These are phyloP conservation scores for Biancaea sappan DNA, from an alignment of 306 rosid genomes.

Conservation along the genomic window DNA sequence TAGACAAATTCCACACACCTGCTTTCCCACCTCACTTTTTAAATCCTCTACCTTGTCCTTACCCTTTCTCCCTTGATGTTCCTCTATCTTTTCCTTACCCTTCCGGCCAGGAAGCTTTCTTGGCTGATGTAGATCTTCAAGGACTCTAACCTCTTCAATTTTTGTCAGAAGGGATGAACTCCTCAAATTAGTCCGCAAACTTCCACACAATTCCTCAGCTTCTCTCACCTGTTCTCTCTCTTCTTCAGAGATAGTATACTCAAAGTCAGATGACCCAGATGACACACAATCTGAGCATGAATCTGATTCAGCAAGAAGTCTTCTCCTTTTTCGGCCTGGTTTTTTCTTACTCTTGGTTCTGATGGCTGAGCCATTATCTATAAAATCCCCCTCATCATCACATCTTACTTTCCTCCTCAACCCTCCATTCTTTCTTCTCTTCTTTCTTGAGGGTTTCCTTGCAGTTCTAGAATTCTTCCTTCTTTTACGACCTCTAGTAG, in stretches of 20 bases:
- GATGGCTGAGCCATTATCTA: constrained; percentile 38
- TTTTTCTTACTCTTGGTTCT: constrained; percentile 42
- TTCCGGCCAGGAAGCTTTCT: constrained; percentile 65
- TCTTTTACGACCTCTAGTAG: constrained; percentile 48
- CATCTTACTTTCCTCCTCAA: constrained; percentile 41
- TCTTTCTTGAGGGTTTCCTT: constrained; percentile 67
- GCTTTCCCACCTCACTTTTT: constrained; percentile 67
- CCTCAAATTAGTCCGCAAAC: constrained; percentile 51
- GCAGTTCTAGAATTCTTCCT: constrained; percentile 52
- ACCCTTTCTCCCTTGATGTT: constrained; percentile 54
- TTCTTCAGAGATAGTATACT: constrained; percentile 93
- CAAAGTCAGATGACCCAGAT: constrained; percentile 68
- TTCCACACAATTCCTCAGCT: constrained; percentile 66
- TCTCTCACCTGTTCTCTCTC: constrained; percentile 96
- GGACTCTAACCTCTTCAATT: constrained; percentile 41
- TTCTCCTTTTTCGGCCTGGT: constrained; percentile 44
- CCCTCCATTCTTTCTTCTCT: constrained; percentile 51
- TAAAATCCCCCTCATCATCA: constrained; percentile 51
- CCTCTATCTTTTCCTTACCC: constrained; percentile 95
- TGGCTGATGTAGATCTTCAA: constrained; percentile 38
- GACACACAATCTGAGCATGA: constrained; percentile 61
- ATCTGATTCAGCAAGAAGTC: constrained; percentile 32
- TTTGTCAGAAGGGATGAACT: constrained; percentile 47
- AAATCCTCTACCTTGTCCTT: constrained; percentile 83
- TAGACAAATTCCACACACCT: constrained; percentile 91